Evolutionary conservation across 169 alveolate species (phyloP).

Genomic region (Eimeria acervulina): DNA sequence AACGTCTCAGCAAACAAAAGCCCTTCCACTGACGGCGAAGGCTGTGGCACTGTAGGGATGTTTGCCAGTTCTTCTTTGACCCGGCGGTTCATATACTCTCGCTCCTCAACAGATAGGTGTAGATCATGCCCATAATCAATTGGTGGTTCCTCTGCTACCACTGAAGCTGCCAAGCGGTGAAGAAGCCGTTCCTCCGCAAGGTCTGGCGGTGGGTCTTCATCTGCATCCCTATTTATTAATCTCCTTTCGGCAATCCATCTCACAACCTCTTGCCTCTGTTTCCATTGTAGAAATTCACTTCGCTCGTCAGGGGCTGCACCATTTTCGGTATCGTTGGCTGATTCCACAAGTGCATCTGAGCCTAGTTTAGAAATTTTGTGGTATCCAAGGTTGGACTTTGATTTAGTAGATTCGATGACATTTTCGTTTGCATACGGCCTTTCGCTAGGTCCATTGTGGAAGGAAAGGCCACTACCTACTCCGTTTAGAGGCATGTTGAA

Average conservation of each 20-base stretch:
- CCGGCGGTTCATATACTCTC: not conserved
- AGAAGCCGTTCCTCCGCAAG: conserved; percentile 52
- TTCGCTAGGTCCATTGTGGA: not conserved
- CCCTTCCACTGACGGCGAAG: conserved; percentile 20
- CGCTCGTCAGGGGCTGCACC: not conserved
- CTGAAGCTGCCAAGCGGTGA: conserved; percentile 8
- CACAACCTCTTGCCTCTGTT: not conserved
- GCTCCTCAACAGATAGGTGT: conserved; percentile 13
- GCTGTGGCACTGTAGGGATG: not conserved
- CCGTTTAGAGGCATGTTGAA: not conserved
- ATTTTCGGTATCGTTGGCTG: not conserved
- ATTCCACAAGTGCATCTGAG: not conserved
- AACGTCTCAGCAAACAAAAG: conserved; percentile 54
- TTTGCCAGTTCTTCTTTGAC: conserved; percentile 13
- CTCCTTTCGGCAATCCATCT: not conserved
- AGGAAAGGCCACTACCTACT: not conserved
- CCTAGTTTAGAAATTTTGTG: not conserved
- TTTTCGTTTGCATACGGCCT: not conserved
- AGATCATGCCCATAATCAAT: conserved; percentile 48
- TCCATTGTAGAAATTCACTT: not conserved
- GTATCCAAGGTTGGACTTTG: not conserved
- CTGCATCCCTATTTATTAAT: not conserved
- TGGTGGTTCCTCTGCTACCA: not conserved
- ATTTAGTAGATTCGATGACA: not conserved
- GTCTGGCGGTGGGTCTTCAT: conserved; percentile 65